These are phyloP conservation scores for Septoria linicola DNA, from an alignment of 2,329 filamentous ascomycete species.

Conservation along the genomic window DNA sequence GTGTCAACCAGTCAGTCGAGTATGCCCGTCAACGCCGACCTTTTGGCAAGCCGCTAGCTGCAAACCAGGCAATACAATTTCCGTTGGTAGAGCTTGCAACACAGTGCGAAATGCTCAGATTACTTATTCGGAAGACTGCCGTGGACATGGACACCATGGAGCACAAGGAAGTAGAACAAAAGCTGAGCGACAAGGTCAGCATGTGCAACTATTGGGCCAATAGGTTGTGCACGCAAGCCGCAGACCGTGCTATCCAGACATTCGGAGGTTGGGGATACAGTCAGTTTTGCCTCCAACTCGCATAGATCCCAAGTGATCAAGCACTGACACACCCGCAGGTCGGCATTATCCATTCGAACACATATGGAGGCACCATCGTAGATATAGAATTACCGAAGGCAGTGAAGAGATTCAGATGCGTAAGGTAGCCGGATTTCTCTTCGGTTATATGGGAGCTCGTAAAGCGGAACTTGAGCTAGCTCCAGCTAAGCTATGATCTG, in stretches of 20 bases:
- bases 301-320: no score
- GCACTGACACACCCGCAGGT: constrained; percentile 2
- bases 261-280: constrained; percentile 61
- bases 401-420: constrained; percentile 66
- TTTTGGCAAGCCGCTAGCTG: constrained; percentile 57
- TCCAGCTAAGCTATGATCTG: constrained; percentile 24
- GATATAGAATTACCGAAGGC: constrained; percentile 64
- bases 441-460: constrained; percentile 53
- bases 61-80: constrained; percentile 64
- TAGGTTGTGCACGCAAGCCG: constrained; percentile 59
- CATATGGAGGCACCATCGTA: constrained; percentile 63
- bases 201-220: constrained; percentile 69
- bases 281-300: no score
- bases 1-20: constrained; percentile 56
- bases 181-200: constrained; percentile 60
- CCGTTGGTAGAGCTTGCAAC: constrained; percentile 62
- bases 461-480: constrained; percentile 33
- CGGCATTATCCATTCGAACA: constrained; percentile 62
- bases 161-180: constrained; percentile 56
- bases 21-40: constrained; percentile 57
- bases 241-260: constrained; percentile 63
- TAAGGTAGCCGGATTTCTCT: constrained; percentile 61
- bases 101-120: constrained; percentile 61
- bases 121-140: constrained; percentile 62
- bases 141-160: constrained; percentile 60